A percentile compares a stretch with the other conserved stretches of the same genome.
phyloP scores from a whole-genome alignment of 306 rosid species.

The Comarum palustre region DNA sequence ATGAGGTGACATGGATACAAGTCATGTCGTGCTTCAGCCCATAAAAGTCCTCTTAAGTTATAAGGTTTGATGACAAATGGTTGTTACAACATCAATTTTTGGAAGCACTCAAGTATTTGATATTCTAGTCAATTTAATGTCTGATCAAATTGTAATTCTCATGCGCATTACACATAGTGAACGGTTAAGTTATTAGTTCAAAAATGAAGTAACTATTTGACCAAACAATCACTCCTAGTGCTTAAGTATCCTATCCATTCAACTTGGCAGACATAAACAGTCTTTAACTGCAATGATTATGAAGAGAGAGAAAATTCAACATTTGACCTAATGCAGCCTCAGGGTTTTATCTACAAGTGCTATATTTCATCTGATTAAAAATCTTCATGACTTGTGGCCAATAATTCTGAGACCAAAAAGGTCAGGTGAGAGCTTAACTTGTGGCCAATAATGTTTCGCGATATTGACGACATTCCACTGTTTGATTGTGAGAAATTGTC shows the following conservation, averaged over 20 bases:
- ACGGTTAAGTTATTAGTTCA: not conserved
- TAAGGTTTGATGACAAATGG: too few species aligned
- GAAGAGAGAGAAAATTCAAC: not conserved
- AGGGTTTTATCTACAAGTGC: not conserved
- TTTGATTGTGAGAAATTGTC: too few species aligned
- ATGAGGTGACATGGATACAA: too few species aligned
- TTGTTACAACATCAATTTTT: too few species aligned
- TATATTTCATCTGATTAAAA: not conserved
- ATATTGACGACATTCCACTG: not conserved
- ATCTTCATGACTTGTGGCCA: slow-evolving; percentile 1
- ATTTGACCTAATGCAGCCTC: not conserved
- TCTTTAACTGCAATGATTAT: not conserved
- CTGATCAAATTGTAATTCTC: not conserved
- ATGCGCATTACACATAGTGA: not conserved
- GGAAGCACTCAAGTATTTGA: not conserved
- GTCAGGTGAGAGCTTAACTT: too few species aligned
- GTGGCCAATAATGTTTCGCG: not conserved
- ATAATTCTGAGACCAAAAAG: too few species aligned
- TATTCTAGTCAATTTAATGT: not conserved
- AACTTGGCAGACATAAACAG: not conserved
- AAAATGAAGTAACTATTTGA: too few species aligned
- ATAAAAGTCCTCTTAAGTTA: too few species aligned
- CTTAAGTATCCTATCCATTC: not conserved
- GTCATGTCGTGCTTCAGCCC: too few species aligned
- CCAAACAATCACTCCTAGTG: too few species aligned